Evolutionary conservation across 495 filamentous ascomycete genomes (phyloP), one percentile per base, ranked within the genome.

Genomic region (Aspergillus egyptiacus): DNA sequence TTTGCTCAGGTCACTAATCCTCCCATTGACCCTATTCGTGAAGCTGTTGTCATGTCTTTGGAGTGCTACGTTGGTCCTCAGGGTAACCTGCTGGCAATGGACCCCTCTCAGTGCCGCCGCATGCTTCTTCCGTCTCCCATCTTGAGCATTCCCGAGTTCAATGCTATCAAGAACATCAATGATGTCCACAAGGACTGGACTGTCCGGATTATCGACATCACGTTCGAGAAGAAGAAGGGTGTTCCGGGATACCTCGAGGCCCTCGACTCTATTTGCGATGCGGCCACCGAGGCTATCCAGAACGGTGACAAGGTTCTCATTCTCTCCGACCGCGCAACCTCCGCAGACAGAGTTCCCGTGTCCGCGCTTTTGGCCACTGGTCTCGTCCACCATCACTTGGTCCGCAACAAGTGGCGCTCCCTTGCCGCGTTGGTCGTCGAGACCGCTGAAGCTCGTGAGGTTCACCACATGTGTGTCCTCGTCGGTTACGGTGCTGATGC

Each of bases 1-100:
- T 99, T 99, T 64, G 93, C 93, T 7, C 93, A 99, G 74, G 93
- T 99, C 66, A 99, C 93, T 28, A 99, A 99, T 64, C 93, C 93
- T 48, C 93, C 93, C 6, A 99, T 99, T 64, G 93, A 99, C 61
- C 93, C 93, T 6, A 99, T 99, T 58, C 80, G 93, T 69, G 93
- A 99, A 73, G 93, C 93, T 14, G 93, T 97, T 51, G 93, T 99
- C 64, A 99, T 99, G 93, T 97, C 94, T 37, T 71, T 97, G 27
- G 94, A 96, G 58, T 94, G 94, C 61, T 99, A 97, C 62, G 86
- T 99, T 57, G 93, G 93, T 28, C 93, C 94, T 18, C 93, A 99
- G 70, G 93, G 93, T 36, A 99, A 99, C 65, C 73, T 99, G 34
- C 79, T 99, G 27, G 91, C 95, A 67, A 96, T 99, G 86, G 85